Conservation (phyloP, 257 asterid species). For the Voacanga thouarsii region DNA sequence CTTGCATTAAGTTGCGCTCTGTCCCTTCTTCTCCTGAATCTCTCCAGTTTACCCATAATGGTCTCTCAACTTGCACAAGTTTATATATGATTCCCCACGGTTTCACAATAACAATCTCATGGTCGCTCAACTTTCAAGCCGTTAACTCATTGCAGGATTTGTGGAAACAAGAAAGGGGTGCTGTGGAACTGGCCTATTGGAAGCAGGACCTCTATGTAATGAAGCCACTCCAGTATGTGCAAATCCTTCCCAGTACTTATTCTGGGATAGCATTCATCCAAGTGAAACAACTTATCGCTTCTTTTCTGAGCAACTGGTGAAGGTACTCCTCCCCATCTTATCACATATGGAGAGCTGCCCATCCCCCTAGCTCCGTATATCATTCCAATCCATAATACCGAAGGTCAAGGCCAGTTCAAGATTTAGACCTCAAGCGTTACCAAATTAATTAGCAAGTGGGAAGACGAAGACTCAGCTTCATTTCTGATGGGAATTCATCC, state of each 20-base stretch:
- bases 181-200: slow-evolving; percentile 28
- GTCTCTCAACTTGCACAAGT: too few relatives aligned
- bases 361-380: background rate
- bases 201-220: slow-evolving; percentile 21
- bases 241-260: slow-evolving; percentile 13
- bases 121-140: background rate
- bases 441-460: background rate
- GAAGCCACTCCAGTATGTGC: slow-evolving; percentile 14
- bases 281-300: slow-evolving; percentile 14
- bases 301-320: slow-evolving; percentile 11
- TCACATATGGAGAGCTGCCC: background rate
- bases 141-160: slow-evolving; percentile 13
- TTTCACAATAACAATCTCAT: background rate
- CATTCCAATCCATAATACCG: too few relatives aligned
- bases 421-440: too few relatives aligned
- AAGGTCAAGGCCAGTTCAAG: background rate
- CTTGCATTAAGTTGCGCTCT: background rate
- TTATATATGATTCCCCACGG: too few relatives aligned
- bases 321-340: slow-evolving; percentile 15
- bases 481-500: background rate
- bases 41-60: background rate
- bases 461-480: background rate
- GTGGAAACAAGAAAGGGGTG: slow-evolving; percentile 28
- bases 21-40: background rate
- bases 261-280: slow-evolving; percentile 28